Evolutionary conservation across 306 rosid genomes (phyloP), one percentile per base, ranked within the genome.

Genomic region (Canavalia ensiformis): DNA sequence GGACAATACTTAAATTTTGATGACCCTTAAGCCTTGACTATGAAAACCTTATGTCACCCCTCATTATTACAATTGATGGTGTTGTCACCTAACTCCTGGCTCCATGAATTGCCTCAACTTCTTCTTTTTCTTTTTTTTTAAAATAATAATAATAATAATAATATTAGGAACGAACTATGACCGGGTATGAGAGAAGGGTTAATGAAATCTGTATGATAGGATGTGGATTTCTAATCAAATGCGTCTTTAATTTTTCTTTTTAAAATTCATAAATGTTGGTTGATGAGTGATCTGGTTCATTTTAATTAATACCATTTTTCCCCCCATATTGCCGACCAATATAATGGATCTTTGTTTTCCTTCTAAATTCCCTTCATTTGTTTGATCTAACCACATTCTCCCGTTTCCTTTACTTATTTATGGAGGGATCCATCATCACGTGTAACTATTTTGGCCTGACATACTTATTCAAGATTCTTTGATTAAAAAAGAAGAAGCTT

Each of bases 321-420:
- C n/a, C 55, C 62, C 50, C 51, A 78, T 49, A 70, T 73, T 45
- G 81, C 70, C 50, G 49, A 79, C 83, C 87, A 82, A 55, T 42
- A 49, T 76, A 73, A 9, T 64, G 87, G 80, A 83, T 83, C 86
- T 82, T 55, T 77, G 82, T 68, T 84, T 68, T 68, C 81, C 67
- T 5, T 28, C 54, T 47, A 77, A 71, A 71, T 70, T 82, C 76
- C 52, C 71, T 37, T 45, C 18, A 8, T 12, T 57, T 75, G 81
- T 74, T 74, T 12, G 10, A 68, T 68, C 77, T 68, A 75, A 68
- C 49, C 54, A 75, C 66, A 75, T 76, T 68, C 85, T 30, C n/a
- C 50, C 49, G 57, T 37, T 49, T 30, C 29, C 72, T 45, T 56
- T 39, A 42, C 30, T 46, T 52, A 46, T 70, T 79, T 37, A 39